Conservation (phyloP, 2,329 filamentous ascomycete species). For the Knoxdaviesia capensis region DNA sequence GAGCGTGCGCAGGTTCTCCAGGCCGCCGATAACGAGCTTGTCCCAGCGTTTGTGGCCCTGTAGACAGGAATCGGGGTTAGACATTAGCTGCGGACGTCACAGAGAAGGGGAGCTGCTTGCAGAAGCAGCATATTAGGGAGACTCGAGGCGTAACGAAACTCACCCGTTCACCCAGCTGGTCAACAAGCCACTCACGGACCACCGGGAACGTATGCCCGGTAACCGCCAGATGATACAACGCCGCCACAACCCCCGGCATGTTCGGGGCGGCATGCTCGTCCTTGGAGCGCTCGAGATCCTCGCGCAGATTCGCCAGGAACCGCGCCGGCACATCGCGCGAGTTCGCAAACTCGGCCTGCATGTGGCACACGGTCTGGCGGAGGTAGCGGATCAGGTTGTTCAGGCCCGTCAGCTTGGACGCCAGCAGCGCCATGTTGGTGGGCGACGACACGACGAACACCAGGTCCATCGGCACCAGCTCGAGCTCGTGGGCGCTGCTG, state of each 20-base stretch:
- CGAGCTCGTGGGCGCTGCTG: conserved; percentile 19
- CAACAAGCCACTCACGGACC: conserved; percentile 73
- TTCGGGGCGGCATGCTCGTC: conserved; percentile 33
- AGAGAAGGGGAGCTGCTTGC: not conserved
- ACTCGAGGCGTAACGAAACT: conserved; percentile 9
- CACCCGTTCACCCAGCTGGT: conserved; percentile 63
- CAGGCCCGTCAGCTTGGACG: conserved; percentile 70
- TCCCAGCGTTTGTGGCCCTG: conserved; percentile 92
- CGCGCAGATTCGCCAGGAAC: conserved; percentile 61
- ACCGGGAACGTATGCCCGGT: conserved; percentile 61
- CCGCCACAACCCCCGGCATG: conserved; percentile 47
- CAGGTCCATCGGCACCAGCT: conserved; percentile 63
- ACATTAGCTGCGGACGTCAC: conserved; percentile 1
- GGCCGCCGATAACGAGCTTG: conserved; percentile 58
- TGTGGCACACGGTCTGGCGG: conserved; percentile 58
- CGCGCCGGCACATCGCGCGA: conserved; percentile 57
- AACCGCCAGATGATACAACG: conserved; percentile 65
- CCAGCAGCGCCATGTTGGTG: conserved; percentile 63
- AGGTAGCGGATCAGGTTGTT: conserved; percentile 78
- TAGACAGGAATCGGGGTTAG: conserved; percentile 4
- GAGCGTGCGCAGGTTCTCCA: conserved; percentile 57
- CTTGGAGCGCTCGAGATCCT: conserved; percentile 40
- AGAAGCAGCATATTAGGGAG: not conserved
- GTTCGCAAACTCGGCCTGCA: conserved; percentile 66
- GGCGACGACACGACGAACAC: conserved; percentile 62